Percentiles rank a stretch among this genome's conserved stretches.
Conservation (phyloP, 1,284 basidiomycete species). For the Ceraceosorus guamensis region DNA sequence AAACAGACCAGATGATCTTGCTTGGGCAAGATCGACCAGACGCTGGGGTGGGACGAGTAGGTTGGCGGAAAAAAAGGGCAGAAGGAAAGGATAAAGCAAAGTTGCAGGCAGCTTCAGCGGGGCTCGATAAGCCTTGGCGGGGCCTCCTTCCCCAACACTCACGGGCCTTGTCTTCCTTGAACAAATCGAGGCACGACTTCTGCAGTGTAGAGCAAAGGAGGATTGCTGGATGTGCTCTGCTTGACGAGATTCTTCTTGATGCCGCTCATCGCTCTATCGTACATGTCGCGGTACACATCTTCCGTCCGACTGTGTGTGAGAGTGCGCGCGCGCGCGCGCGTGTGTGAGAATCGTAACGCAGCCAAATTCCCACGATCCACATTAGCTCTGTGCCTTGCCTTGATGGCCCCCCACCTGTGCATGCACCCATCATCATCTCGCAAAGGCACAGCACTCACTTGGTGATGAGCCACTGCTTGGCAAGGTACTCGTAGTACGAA, state of each 20-base stretch:
- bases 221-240: conserved; percentile 43
- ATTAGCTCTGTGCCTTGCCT: background rate
- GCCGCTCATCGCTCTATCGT: conserved; percentile 71
- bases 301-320: conserved; percentile 62
- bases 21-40: conserved; percentile 59
- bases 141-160: conserved; percentile 2
- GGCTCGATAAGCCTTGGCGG: too few relatives aligned
- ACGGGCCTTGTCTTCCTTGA: background rate
- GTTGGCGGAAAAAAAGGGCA: too few relatives aligned
- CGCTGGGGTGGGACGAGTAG: too few relatives aligned
- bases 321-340: background rate
- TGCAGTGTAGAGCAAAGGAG: conserved; percentile 66
- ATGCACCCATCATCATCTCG: too few relatives aligned
- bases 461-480: conserved; percentile 55
- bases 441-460: conserved; percentile 11
- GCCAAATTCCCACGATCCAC: background rate
- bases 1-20: conserved; percentile 97
- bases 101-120: too few relatives aligned
- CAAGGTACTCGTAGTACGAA: conserved; percentile 87
- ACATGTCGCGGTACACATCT: conserved; percentile 76
- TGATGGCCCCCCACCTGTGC: too few relatives aligned
- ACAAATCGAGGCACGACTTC: conserved; percentile 57
- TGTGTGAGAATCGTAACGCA: too few relatives aligned
- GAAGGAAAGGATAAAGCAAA: too few relatives aligned
- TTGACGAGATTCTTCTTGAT: conserved; percentile 69